These are phyloP conservation scores for Elasticomyces elasticus DNA, from an alignment of 495 filamentous ascomycete species.

Conservation along the genomic window DNA sequence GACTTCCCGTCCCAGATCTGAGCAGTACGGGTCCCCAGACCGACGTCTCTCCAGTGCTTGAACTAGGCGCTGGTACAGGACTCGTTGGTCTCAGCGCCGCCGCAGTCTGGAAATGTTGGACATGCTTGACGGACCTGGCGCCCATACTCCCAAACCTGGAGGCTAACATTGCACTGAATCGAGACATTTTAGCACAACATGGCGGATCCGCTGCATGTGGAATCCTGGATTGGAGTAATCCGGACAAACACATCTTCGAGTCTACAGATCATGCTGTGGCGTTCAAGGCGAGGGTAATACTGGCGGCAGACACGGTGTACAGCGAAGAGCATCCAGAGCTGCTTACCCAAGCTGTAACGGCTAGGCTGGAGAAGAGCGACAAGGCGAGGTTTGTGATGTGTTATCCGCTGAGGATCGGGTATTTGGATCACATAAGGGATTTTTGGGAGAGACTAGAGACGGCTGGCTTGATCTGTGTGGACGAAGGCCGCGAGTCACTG, in stretches of 20 bases:
- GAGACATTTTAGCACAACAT: neutral
- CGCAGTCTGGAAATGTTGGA: conserved; percentile 4
- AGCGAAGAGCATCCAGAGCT: conserved; percentile 21
- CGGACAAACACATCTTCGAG: neutral
- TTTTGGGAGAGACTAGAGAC: conserved; percentile 19
- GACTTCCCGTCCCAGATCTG: neutral
- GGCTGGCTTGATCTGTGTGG: conserved; percentile 5
- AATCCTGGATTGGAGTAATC: conserved; percentile 18
- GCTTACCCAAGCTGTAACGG: conserved; percentile 6
- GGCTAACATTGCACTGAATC: conserved; percentile 18
- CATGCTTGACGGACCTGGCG: conserved; percentile 16
- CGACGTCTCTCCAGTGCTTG: conserved; percentile 1
- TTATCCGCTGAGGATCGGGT: conserved; percentile 21
- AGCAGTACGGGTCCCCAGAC: neutral
- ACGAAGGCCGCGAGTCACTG: conserved; percentile 14
- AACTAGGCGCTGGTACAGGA: conserved; percentile 22
- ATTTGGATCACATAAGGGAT: conserved; percentile 22
- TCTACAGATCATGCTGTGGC: too few species aligned
- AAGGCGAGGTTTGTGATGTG: conserved; percentile 15
- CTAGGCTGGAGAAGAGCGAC: conserved; percentile 3
- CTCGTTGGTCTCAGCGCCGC: conserved; percentile 19
- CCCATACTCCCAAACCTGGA: conserved; percentile 8
- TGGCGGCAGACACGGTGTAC: conserved; percentile 21
- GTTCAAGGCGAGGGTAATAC: conserved; percentile 1
- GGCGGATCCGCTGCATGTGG: conserved; percentile 11